These are phyloP conservation scores for Botrytis pseudocinerea DNA, from an alignment of 2,329 filamentous ascomycete species.

Conservation along the genomic window DNA sequence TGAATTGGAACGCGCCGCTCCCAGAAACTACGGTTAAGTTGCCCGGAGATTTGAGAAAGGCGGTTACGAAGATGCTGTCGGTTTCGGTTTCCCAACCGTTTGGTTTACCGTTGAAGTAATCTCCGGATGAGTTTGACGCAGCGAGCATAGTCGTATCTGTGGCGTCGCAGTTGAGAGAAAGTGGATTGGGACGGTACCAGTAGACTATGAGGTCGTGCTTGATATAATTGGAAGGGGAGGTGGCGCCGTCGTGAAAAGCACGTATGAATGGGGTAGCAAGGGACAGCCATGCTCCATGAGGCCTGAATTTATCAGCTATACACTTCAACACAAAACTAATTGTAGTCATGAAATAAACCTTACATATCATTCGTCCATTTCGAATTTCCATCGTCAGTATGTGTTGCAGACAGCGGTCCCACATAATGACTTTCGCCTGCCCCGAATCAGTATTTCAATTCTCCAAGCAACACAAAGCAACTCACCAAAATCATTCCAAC, in stretches of 20 bases:
- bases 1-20: neutral
- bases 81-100: constrained; percentile 17
- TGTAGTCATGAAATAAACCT: neutral
- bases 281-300: constrained; percentile 16
- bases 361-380: constrained; percentile 25
- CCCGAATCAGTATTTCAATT: neutral
- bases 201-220: constrained; percentile 5
- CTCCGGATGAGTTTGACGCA: constrained; percentile 1
- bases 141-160: constrained; percentile 22
- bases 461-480: too few relatives aligned
- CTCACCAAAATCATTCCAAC: constrained; percentile 24
- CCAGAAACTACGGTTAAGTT: constrained; percentile 10
- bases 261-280: constrained; percentile 17
- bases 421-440: constrained; percentile 23
- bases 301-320: neutral
- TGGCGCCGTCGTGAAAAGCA: constrained; percentile 3
- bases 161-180: constrained; percentile 4
- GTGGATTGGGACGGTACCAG: constrained; percentile 18
- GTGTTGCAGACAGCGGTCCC: constrained; percentile 11
- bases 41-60: constrained; percentile 6
- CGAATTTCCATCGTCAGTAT: constrained; percentile 20
- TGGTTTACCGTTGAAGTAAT: constrained; percentile 17
- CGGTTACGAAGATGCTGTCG: constrained; percentile 16
- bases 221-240: neutral
- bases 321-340: neutral